These are phyloP conservation scores for Lactarius akahatsu DNA, from an alignment of 768 basidiomycete genomes.

Conservation along the genomic window DNA sequence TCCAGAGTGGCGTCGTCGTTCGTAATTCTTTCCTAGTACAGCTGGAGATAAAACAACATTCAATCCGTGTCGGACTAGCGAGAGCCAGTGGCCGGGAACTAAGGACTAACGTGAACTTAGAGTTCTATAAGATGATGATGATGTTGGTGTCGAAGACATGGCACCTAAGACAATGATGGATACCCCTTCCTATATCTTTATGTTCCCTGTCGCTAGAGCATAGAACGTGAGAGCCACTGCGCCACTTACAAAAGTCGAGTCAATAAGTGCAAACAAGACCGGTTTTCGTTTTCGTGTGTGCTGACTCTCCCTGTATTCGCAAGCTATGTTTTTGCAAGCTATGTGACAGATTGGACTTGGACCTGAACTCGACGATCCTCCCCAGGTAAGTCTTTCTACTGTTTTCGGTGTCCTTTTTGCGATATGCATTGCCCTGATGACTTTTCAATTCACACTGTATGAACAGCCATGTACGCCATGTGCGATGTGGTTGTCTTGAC, in stretches of 20 bases:
- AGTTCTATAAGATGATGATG: constrained; percentile 35
- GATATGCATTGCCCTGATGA: constrained; percentile 46
- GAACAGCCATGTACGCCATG: constrained; percentile 45
- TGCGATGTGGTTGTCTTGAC: constrained; percentile 48
- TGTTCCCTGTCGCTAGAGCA: constrained; percentile 64
- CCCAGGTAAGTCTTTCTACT: constrained; percentile 13
- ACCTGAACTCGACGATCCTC: background rate
- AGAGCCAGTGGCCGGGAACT: background rate
- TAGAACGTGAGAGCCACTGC: no score
- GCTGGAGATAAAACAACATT: constrained; percentile 81
- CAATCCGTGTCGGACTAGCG: constrained; percentile 62
- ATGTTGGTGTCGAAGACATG: constrained; percentile 36
- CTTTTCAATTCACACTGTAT: constrained; percentile 73
- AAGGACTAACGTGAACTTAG: background rate
- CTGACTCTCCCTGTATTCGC: background rate
- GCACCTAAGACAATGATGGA: constrained; percentile 55
- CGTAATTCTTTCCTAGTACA: constrained; percentile 72
- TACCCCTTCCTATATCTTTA: constrained; percentile 73
- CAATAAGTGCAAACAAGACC: constrained; percentile 15
- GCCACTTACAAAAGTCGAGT: no score
- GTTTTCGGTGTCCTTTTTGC: background rate
- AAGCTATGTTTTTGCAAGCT: background rate
- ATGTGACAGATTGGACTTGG: background rate
- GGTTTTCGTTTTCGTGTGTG: constrained; percentile 24
- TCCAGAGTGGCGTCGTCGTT: constrained; percentile 80